Conservation (phyloP, 176 grass and related monocot species). For the Bromus sterilis region DNA sequence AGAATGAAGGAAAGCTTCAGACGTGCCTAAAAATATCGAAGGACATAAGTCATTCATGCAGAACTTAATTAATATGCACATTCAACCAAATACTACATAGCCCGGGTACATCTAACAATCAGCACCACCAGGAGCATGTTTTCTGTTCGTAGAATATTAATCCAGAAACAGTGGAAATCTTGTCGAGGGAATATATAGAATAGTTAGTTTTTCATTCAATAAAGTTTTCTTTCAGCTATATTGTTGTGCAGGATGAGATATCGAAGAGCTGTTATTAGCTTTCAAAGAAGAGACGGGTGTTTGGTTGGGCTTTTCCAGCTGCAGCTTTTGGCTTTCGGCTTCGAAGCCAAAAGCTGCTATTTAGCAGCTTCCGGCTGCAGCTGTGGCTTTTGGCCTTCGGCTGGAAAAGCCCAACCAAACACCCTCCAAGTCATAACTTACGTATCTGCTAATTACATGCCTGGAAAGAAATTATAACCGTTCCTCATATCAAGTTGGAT, state of each 20-base stretch:
- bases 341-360: too few species aligned
- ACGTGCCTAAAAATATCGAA: slow-evolving; percentile 55
- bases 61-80: neutral
- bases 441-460: neutral
- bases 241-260: neutral
- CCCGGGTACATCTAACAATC: neutral
- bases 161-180: neutral
- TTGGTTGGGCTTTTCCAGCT: too few species aligned
- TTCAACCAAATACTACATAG: neutral
- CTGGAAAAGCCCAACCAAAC: too few species aligned
- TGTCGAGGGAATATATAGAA: neutral
- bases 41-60: neutral
- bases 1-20: slow-evolving; percentile 91
- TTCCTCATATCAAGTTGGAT: neutral
- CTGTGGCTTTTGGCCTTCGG: too few species aligned
- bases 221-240: neutral
- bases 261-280: neutral
- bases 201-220: neutral
- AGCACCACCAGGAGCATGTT: neutral
- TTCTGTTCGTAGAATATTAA: neutral
- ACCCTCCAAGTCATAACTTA: neutral
- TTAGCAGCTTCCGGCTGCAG: too few species aligned
- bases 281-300: neutral
- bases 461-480: neutral
- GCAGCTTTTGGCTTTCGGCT: too few species aligned